Conservation (phyloP, 192 early-diverging fungal genomes). For the Linnemannia elongata region DNA sequence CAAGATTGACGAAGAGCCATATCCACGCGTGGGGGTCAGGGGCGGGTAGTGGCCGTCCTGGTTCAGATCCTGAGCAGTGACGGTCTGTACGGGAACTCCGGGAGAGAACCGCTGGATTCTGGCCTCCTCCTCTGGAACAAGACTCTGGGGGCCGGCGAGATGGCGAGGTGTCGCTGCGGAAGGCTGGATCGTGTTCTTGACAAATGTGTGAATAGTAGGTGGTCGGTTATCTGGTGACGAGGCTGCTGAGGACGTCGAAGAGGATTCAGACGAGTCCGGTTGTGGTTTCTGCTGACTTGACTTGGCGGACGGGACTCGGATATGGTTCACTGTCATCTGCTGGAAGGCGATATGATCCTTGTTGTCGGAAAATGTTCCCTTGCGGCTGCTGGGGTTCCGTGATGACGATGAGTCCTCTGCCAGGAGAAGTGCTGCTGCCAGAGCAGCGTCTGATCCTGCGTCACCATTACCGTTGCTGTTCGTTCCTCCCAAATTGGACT, state of each 20-base stretch:
- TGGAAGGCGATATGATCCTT: background rate
- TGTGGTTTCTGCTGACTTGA: background rate
- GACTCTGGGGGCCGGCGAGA: constrained; percentile 25
- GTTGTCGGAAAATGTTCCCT: background rate
- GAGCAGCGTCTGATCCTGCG: constrained; percentile 12
- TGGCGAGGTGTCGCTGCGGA: background rate
- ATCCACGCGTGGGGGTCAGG: constrained; percentile 18
- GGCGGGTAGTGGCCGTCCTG: constrained; percentile 28
- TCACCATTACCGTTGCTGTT: background rate
- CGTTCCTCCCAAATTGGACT: background rate
- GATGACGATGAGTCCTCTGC: constrained; percentile 25
- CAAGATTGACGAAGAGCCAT: constrained; percentile 21
- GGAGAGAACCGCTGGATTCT: constrained; percentile 34
- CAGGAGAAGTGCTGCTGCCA: constrained; percentile 28
- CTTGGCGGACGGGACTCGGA: background rate
- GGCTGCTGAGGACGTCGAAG: background rate
- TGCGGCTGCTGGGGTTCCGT: background rate
- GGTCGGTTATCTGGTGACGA: background rate
- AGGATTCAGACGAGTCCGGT: background rate
- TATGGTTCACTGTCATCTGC: too few species aligned
- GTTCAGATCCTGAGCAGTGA: constrained; percentile 4
- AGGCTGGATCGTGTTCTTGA: background rate
- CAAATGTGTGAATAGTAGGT: constrained; percentile 10
- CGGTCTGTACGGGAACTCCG: constrained; percentile 13
- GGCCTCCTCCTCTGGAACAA: constrained; percentile 41